Base-by-base conservation (phyloP, 2,329 filamentous ascomycete genomes). In the Xylariales sp. region DNA sequence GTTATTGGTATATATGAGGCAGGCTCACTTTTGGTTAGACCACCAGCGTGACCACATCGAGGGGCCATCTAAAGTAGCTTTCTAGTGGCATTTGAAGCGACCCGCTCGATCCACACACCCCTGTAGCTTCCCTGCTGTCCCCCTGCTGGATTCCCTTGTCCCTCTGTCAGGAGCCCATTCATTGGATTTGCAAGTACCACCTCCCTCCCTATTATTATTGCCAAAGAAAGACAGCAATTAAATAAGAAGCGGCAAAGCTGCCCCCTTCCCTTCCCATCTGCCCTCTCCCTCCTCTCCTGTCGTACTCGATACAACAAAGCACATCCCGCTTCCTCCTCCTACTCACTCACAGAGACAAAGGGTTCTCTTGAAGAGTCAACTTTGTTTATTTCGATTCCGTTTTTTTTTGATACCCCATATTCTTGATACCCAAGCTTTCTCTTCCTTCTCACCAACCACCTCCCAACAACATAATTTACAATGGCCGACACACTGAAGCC, bases 401-500 rank as follows among this genome's bases (percentile, higher is more conserved):
- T 57, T 67, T 61, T 58, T 64, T 69, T 67, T 73, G 71, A 74
- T 75, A 74, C 71, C 70, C 39, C 70, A 62, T 52, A 48, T 58
- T 61, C 51, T 53, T 60, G 61, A 65, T 64, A 65, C 59, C 60
- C 60, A 51, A 46, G 49, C 39, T 51, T 54, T 52, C 57, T 58
- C 61, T 53, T 58, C 55, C 24, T 27, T 27, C 24, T 8, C 24
- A 8, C 8, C 8, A 27, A 27, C 24, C 24, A 8, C 24, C 24
- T 8, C 50, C 57, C 34, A n/a, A n/a, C n/a, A n/a, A n/a, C 42
- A 53, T 45, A 49, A 61, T 60, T 63, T 71, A 76, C 58, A 74
- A 88, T 88, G 84, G 80, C 85, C 70, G 84, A 88, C 60, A 73
- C 71, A 65, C 76, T 81, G 67, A 88, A 88, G 73, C 76, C 82